These are phyloP conservation scores for Cenococcum geophilum DNA, from an alignment of 495 filamentous ascomycete genomes.

Conservation along the genomic window DNA sequence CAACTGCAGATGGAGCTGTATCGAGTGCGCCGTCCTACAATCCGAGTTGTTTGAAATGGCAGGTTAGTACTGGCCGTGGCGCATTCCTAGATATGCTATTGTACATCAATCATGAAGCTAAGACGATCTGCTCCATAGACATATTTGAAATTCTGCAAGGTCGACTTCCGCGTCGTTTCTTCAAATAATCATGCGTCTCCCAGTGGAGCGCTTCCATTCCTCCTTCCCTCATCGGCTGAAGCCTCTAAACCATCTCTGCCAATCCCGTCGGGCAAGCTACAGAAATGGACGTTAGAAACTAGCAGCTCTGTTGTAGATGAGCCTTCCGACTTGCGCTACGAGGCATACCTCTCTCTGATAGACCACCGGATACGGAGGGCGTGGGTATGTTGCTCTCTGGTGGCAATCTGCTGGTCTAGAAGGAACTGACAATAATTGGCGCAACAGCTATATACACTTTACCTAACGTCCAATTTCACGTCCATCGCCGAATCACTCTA, in stretches of 20 bases:
- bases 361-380: slow-evolving; percentile 75
- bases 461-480: slow-evolving; percentile 61
- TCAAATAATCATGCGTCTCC: slow-evolving; percentile 94
- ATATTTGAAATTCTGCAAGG: slow-evolving; percentile 69
- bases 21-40: slow-evolving; percentile 74
- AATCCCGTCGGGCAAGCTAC: slow-evolving; percentile 60
- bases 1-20: slow-evolving; percentile 56
- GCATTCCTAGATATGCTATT: neutral
- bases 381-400: slow-evolving; percentile 54
- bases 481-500: slow-evolving; percentile 63
- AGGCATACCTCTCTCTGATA: slow-evolving; percentile 77
- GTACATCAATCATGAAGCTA: neutral
- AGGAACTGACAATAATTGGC: slow-evolving; percentile 1
- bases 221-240: slow-evolving; percentile 52
- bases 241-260: slow-evolving; percentile 35
- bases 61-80: slow-evolving; percentile 52
- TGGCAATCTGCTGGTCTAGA: neutral
- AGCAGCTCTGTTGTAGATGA: slow-evolving; percentile 48
- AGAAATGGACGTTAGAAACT: slow-evolving; percentile 57
- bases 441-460: slow-evolving; percentile 66
- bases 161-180: slow-evolving; percentile 61
- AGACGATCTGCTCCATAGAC: slow-evolving; percentile 48
- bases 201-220: slow-evolving; percentile 77
- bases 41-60: slow-evolving; percentile 92
- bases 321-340: slow-evolving; percentile 54